Base-by-base conservation (phyloP, 805 yeast genomes). In the Torulaspora maleeae region DNA sequence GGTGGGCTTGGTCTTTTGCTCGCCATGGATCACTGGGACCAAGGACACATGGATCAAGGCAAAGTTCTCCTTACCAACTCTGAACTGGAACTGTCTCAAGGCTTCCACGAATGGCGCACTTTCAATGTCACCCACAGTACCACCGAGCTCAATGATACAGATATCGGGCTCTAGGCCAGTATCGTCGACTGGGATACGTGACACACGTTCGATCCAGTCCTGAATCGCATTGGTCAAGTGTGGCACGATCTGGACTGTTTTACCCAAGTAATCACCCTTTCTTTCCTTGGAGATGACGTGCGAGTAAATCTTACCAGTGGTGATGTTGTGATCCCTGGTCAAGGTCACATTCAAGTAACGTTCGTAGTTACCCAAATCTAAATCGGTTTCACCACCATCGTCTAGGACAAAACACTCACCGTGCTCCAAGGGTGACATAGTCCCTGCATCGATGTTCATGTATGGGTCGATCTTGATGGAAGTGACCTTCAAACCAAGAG, bases 241-340 rank as follows among this genome's bases (percentile, higher is more conserved):
- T 35, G 99, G 99, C 58, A 93, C 99, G 56, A 93, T 95, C 73
- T 93, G 99, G 40, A 93, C 99, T n/a, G 99, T 93, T 65, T 93
- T 93, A 59, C 99, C 99, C 61, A 93, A 76, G 63, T 93, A 93
- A 68, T 91, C 98, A 63, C 99, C 99, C 51, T 80, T 86, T 72
- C 99, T 82, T 71, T 91, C 99, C 59, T 78, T 83, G 66, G 90
- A 90, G 64, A 93, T 93, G 47, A 93, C 99, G 55, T 83, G 85
- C 43, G 90, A 84, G 72, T 93, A 93, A 55, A 93, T 88, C 66
- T 93, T 93, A 67, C 99, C 99, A 17, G 99, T 93, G 55, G 99
- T 93, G 68, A 93, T 89, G 72, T 93, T 93, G 74, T 93, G 98
- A 68, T 89, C 95, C 57, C 76, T 81, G 35, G 97, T 91, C 64